phyloP scores from a whole-genome alignment of 1,284 basidiomycete genomes.

The Naganishia albida region DNA sequence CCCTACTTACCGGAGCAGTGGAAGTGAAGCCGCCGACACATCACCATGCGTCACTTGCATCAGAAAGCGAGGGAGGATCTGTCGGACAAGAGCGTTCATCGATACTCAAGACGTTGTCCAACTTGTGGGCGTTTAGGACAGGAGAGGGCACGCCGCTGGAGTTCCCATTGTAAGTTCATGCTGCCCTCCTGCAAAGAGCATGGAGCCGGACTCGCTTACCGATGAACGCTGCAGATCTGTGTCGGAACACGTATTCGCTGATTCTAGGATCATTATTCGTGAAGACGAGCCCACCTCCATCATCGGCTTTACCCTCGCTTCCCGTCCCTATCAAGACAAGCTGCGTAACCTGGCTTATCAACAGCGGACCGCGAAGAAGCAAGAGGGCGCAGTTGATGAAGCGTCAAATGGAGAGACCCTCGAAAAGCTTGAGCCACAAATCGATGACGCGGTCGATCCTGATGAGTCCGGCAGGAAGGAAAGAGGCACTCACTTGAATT shows the following conservation, averaged over 20 bases:
- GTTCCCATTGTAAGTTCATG: slow-evolving; percentile 58
- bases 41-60: slow-evolving; percentile 46
- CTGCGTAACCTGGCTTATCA: slow-evolving; percentile 64
- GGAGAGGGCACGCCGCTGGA: slow-evolving; percentile 60
- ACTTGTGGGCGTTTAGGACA: slow-evolving; percentile 68
- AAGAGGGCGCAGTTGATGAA: slow-evolving; percentile 45
- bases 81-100: slow-evolving; percentile 67
- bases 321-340: slow-evolving; percentile 84
- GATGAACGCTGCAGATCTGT: slow-evolving; percentile 48
- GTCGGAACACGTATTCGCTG: slow-evolving; percentile 86
- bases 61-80: slow-evolving; percentile 55
- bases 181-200: not conserved
- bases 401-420: slow-evolving; percentile 50
- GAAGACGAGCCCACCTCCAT: slow-evolving; percentile 98
- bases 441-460: slow-evolving; percentile 50
- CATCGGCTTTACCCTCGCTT: slow-evolving; percentile 92
- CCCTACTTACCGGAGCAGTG: slow-evolving; percentile 43
- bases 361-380: slow-evolving; percentile 62
- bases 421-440: slow-evolving; percentile 1
- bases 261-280: slow-evolving; percentile 91
- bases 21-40: slow-evolving; percentile 40
- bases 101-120: slow-evolving; percentile 81
- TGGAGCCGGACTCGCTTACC: not conserved
- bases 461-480: slow-evolving; percentile 45
- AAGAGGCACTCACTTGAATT: slow-evolving; percentile 53